A percentile compares a stretch with the other conserved stretches of the same genome.
Evolutionary conservation across 441 rosid species (phyloP).

Genomic region (Pelargonium cotyledonis): DNA sequence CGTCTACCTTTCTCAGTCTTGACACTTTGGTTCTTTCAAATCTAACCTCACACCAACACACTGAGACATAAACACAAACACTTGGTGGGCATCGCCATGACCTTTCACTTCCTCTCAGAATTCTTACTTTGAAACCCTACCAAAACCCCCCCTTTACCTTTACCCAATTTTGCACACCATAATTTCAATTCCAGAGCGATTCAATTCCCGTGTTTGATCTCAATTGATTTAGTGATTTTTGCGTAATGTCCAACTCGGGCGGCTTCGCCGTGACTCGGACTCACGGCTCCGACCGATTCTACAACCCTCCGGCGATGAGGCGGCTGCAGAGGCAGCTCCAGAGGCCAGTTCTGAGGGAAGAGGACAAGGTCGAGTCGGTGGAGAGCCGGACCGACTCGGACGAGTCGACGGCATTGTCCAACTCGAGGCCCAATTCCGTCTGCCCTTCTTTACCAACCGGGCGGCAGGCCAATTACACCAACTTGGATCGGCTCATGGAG

Average conservation of each 20-base stretch:
- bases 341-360: constrained; percentile 19
- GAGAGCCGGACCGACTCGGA: constrained; percentile 21
- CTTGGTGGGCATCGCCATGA: neutral
- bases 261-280: constrained; percentile 34
- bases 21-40: too few relatives aligned
- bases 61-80: neutral
- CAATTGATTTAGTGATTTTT: neutral
- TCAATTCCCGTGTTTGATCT: neutral
- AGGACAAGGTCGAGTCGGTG: constrained; percentile 17
- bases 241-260: constrained; percentile 35
- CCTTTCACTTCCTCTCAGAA: neutral
- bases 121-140: neutral
- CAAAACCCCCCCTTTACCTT: neutral
- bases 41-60: neutral
- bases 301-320: constrained; percentile 33
- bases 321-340: constrained; percentile 28
- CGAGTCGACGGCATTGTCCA: constrained; percentile 32
- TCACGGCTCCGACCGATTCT: constrained; percentile 32
- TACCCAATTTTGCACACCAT: neutral
- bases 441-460: constrained; percentile 23
- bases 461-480: constrained; percentile 19
- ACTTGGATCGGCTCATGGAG: constrained; percentile 41
- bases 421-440: constrained; percentile 22
- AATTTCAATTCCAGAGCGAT: neutral
- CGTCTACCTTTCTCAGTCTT: too few relatives aligned